Percentiles rank a stretch among this genome's conserved stretches.
phyloP scores from a whole-genome alignment of 2,329 filamentous ascomycete species.

The Phaeoacremonium minimum region DNA sequence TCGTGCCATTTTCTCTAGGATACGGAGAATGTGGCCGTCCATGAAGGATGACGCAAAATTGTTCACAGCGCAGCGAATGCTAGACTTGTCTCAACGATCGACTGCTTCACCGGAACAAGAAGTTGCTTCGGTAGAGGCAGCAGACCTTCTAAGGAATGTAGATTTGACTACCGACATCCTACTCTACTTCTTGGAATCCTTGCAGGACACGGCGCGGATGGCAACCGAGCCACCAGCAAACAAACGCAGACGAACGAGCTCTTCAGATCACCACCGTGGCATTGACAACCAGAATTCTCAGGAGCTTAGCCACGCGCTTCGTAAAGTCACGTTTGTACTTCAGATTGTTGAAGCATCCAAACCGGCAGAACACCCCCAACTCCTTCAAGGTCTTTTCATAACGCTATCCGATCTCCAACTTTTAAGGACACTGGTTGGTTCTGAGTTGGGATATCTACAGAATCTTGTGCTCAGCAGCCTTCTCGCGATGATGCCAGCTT shows the following conservation, averaged over 20 bases:
- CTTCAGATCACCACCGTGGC: constrained; percentile 59
- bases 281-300: constrained; percentile 58
- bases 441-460: constrained; percentile 87
- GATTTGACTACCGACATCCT: constrained; percentile 72
- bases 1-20: constrained; percentile 61
- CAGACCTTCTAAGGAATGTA: constrained; percentile 69
- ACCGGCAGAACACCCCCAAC: constrained; percentile 68
- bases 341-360: constrained; percentile 82
- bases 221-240: constrained; percentile 67
- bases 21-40: constrained; percentile 68
- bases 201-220: constrained; percentile 70
- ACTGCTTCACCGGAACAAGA: constrained; percentile 24
- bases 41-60: constrained; percentile 62
- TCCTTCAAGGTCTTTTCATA: constrained; percentile 77
- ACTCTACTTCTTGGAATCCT: constrained; percentile 64
- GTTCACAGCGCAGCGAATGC: constrained; percentile 56
- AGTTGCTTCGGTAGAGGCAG: constrained; percentile 53
- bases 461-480: constrained; percentile 79
- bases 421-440: constrained; percentile 74
- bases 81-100: constrained; percentile 53
- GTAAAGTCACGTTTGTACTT: constrained; percentile 78
- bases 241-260: constrained; percentile 77
- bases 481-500: constrained; percentile 75
- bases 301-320: constrained; percentile 64
- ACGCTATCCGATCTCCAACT: constrained; percentile 84